Base-by-base conservation (phyloP, 2,329 filamentous ascomycete species). In the Nothomitra cinnamomea region DNA sequence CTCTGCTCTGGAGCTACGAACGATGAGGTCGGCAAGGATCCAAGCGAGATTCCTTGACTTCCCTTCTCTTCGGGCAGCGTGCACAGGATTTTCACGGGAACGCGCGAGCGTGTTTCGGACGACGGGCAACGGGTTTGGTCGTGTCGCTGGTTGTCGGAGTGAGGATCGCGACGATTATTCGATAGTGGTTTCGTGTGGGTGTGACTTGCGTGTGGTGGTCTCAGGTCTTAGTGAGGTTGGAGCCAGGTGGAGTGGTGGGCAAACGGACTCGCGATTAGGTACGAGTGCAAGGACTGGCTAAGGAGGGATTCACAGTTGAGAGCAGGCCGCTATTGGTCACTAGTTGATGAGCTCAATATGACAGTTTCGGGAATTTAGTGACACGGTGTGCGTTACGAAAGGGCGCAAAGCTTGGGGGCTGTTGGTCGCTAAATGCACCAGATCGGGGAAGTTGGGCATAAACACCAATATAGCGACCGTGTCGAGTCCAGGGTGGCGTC, bases 1-100 rank as follows among this genome's bases (percentile, higher is more conserved):
- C 41, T 43, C 41, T 43, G 17, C 17, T 17, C 17, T 43, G 28
- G 41, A 13, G n/a, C 21, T 43, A 43, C 41, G n/a, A 7, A 52
- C 35, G 35, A 42, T 52, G 50, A 52, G 35, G 35, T 42, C 35
- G 32, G 40, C 50, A 52, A 52, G 50, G 50, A 41, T 42, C 35
- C 17, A 25, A 35, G 41, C 41, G 17, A 17, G 21, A 5, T 43
- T 22, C 41, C 21, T 22, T 24, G 45, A 49, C 24, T 49, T 28
- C 45, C 32, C 32, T 24, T 49, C 45, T 49, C 22, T 49, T 15
- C 45, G 45, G 21, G 32, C 17, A 35, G 25, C 19, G n/a, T 13
- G 25, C 45, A 35, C 45, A 22, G 15, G 50, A 52, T 35, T 36
- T 41, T 19, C 13, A 52, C 32, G 40, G 36, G 32, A n/a, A 36